Conservation (phyloP, 2,329 filamentous ascomycete genomes). For the Nigrograna mackinnonii region DNA sequence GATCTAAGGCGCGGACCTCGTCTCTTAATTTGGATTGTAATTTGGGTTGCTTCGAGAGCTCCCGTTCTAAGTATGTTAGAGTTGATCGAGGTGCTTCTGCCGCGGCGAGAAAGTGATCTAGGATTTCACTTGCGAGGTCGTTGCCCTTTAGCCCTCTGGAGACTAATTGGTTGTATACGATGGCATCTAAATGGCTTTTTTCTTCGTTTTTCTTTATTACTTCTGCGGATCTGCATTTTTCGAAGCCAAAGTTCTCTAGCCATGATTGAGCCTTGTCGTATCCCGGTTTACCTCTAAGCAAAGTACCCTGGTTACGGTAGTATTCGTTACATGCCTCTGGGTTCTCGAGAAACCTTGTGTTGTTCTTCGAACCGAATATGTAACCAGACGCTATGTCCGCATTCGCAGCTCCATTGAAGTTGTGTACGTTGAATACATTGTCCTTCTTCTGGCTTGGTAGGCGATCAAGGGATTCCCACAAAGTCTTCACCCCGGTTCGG, state of each 20-base stretch:
- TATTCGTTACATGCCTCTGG: conserved; percentile 59
- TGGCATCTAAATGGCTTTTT: conserved; percentile 36
- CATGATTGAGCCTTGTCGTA: conserved; percentile 66
- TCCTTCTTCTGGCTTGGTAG: conserved; percentile 70
- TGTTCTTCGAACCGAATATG: conserved; percentile 65
- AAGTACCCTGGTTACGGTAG: conserved; percentile 44
- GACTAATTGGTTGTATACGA: conserved; percentile 7
- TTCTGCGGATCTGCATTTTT: no score
- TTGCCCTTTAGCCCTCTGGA: conserved; percentile 38
- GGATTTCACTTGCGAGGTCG: conserved; percentile 68
- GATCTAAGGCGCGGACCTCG: conserved; percentile 23
- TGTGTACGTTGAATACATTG: conserved; percentile 59
- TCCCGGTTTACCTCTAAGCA: conserved; percentile 15
- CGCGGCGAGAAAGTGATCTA: conserved; percentile 74
- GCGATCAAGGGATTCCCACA: no score
- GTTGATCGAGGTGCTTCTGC: conserved; percentile 73
- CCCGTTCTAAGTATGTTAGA: conserved; percentile 63
- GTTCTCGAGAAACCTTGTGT: conserved; percentile 65
- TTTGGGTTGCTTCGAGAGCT: conserved; percentile 42
- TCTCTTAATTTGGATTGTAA: conserved; percentile 40
- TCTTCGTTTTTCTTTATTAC: no score
- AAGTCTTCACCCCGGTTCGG: no score
- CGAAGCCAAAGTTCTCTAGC: conserved; percentile 68
- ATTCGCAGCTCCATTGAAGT: conserved; percentile 65
- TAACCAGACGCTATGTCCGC: conserved; percentile 77